phyloP scores from a whole-genome alignment of 768 basidiomycete genomes.

The Podaxis sp. region DNA sequence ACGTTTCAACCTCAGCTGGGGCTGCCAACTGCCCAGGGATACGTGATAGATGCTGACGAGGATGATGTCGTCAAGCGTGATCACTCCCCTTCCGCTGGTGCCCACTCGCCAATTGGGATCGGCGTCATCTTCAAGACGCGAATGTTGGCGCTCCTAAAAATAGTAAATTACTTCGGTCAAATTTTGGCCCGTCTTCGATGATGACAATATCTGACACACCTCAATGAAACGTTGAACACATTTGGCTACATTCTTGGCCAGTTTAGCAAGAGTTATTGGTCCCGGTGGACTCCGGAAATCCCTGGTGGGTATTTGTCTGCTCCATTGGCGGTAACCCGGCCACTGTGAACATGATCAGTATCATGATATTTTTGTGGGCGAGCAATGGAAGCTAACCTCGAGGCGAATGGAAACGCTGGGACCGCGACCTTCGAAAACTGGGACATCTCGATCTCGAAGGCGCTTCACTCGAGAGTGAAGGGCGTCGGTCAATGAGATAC shows the following conservation, averaged over 20 bases:
- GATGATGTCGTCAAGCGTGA: conserved; percentile 62
- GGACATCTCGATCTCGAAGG: conserved; percentile 54
- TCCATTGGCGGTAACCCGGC: conserved; percentile 78
- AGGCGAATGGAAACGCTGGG: conserved; percentile 78
- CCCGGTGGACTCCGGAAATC: conserved; percentile 77
- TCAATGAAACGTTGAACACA: conserved; percentile 66
- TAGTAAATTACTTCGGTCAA: conserved; percentile 7
- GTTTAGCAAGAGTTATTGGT: conserved; percentile 70
- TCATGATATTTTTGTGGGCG: background rate
- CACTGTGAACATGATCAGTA: conserved; percentile 40
- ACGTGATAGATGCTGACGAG: conserved; percentile 81
- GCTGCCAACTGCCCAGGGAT: conserved; percentile 80
- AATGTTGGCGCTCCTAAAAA: conserved; percentile 43
- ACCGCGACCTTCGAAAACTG: conserved; percentile 67
- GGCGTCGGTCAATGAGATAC: conserved; percentile 62
- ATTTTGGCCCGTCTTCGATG: background rate
- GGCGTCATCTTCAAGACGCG: conserved; percentile 59
- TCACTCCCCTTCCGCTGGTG: conserved; percentile 33
- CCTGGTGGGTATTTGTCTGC: conserved; percentile 76
- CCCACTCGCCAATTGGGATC: conserved; percentile 66
- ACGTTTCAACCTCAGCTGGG: conserved; percentile 58
- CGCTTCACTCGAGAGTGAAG: conserved; percentile 54
- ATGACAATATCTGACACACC: conserved; percentile 30
- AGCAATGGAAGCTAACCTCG: conserved; percentile 41
- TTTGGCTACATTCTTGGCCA: conserved; percentile 78